These are phyloP conservation scores for Actinidia chinensis DNA, from an alignment of 179 eudicot species.

Conservation along the genomic window DNA sequence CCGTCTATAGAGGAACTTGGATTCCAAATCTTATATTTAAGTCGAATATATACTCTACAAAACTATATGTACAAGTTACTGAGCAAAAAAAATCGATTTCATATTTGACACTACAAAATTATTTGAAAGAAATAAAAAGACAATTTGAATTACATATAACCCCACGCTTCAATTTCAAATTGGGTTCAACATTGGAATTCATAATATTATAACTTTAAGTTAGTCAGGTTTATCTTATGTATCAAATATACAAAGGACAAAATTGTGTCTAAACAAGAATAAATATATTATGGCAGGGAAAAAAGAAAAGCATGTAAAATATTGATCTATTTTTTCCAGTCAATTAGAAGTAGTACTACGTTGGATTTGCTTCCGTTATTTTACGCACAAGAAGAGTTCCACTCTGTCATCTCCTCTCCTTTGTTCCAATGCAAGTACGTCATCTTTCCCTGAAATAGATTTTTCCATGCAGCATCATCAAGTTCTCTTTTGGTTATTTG, in stretches of 20 bases:
- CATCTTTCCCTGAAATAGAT: conserved; percentile 64
- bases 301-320: neutral
- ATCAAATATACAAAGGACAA: neutral
- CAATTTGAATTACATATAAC: too few species aligned
- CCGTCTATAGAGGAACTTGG: too few species aligned
- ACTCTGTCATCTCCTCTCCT: conserved; percentile 81
- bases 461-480: conserved; percentile 59
- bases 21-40: too few species aligned
- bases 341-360: conserved; percentile 37
- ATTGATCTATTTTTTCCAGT: neutral
- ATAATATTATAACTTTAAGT: too few species aligned
- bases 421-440: conserved; percentile 78
- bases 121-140: too few species aligned
- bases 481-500: conserved; percentile 47
- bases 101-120: too few species aligned
- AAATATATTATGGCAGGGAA: neutral
- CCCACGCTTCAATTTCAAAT: neutral
- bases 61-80: too few species aligned
- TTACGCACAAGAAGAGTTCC: conserved; percentile 85
- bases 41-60: too few species aligned
- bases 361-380: conserved; percentile 59
- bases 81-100: too few species aligned
- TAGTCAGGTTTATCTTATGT: neutral
- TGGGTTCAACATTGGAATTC: neutral
- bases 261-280: neutral